Conservation (phyloP, 2,329 filamentous ascomycete genomes). For the Aquanectria penicillioides region DNA sequence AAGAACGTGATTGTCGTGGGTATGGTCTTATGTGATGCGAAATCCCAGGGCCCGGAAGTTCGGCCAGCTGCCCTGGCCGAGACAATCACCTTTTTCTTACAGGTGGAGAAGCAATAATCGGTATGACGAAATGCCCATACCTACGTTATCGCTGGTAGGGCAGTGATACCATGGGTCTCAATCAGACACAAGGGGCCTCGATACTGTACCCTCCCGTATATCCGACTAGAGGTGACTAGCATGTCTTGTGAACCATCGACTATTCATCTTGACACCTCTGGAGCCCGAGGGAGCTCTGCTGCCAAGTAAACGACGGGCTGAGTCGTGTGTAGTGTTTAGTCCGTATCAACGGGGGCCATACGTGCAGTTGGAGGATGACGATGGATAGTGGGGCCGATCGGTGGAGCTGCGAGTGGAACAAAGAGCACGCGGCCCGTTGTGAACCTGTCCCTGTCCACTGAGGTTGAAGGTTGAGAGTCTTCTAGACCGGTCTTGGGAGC, state of each 20-base stretch:
- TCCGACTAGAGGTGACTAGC: not conserved
- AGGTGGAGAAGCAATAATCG: not conserved
- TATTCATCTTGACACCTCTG: not conserved
- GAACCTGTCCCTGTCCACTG: constrained; percentile 8
- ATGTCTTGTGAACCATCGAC: not conserved
- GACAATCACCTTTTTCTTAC: not conserved
- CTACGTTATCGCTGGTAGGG: not conserved
- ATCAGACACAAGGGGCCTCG: not conserved
- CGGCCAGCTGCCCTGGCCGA: not conserved
- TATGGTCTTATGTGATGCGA: not conserved
- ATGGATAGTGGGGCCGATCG: constrained; percentile 33
- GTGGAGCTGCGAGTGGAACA: constrained; percentile 12
- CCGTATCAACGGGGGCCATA: not conserved
- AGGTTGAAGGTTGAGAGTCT: not conserved
- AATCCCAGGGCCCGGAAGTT: not conserved
- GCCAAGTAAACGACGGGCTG: no score
- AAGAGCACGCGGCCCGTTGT: constrained; percentile 19
- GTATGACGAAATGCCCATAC: not conserved
- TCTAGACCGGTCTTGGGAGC: not conserved
- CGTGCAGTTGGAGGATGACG: constrained; percentile 10
- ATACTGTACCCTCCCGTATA: not conserved
- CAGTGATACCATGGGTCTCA: not conserved
- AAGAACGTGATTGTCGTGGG: not conserved
- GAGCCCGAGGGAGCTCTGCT: no score
- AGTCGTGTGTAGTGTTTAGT: no score